Conservation (phyloP, 306 rosid species). For the Gynostemma pentaphyllum region DNA sequence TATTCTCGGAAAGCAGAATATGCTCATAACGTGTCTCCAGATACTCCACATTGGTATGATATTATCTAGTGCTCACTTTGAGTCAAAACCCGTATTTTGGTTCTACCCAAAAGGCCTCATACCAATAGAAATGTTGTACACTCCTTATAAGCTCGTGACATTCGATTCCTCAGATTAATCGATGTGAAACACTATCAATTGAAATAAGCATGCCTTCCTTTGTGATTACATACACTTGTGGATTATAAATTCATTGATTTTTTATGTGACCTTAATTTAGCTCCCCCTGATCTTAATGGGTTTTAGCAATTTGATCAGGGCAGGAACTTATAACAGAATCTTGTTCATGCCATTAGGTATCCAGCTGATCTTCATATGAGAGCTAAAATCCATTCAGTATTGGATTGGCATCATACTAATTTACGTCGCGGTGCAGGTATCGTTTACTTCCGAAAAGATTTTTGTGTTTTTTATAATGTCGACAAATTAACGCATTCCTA, state of each 20-base stretch:
- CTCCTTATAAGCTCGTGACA: no score
- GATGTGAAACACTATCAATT: not conserved
- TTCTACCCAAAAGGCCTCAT: no score
- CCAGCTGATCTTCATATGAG: slow-evolving; percentile 73
- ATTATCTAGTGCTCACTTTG: no score
- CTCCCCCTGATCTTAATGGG: not conserved
- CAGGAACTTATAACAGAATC: not conserved
- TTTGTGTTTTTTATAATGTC: not conserved
- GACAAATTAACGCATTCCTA: not conserved
- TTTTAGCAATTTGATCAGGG: not conserved
- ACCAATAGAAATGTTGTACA: no score
- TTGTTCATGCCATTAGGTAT: slow-evolving; percentile 43
- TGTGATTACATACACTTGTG: not conserved
- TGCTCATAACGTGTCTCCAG: no score
- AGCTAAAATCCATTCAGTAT: slow-evolving; percentile 65
- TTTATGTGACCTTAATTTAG: not conserved
- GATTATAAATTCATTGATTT: not conserved
- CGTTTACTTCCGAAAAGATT: slow-evolving; percentile 5
- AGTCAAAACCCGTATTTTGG: no score
- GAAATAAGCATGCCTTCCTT: not conserved
- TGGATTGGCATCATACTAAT: slow-evolving; percentile 87
- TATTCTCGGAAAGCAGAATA: no score
- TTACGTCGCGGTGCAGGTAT: slow-evolving; percentile 75
- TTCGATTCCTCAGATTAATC: no score
- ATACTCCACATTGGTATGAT: no score